Conservation (phyloP, 257 asterid species). For the Petrea volubilis region DNA sequence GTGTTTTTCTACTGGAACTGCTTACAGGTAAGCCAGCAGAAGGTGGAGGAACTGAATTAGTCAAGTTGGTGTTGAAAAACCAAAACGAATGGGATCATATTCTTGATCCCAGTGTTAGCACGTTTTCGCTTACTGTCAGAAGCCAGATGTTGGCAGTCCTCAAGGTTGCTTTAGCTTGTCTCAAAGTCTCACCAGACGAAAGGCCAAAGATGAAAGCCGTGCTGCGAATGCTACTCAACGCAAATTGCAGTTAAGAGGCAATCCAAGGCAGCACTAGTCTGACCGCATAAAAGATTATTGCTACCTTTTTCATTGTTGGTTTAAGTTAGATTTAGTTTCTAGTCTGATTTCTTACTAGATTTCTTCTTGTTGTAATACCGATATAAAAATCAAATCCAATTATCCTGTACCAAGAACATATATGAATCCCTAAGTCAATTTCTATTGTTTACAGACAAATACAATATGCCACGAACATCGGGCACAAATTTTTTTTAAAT, state of each 20-base stretch:
- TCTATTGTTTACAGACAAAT: too few relatives aligned
- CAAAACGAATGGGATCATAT: conserved; percentile 61
- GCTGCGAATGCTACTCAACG: conserved; percentile 73
- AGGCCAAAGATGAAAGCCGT: conserved; percentile 92
- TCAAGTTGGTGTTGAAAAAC: conserved; percentile 62
- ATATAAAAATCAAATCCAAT: too few relatives aligned
- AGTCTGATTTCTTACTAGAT: too few relatives aligned
- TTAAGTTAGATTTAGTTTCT: too few relatives aligned
- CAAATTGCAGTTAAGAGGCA: too few relatives aligned
- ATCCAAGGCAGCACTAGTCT: conserved; percentile 23
- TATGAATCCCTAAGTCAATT: too few relatives aligned
- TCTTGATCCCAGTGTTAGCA: conserved; percentile 64
- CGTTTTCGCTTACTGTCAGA: conserved; percentile 54
- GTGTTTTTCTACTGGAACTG: conserved; percentile 76
- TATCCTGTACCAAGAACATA: too few relatives aligned
- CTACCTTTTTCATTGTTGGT: too few relatives aligned
- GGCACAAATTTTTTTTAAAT: too few relatives aligned
- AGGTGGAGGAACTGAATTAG: conserved; percentile 75
- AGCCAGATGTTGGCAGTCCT: conserved; percentile 84
- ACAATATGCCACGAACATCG: too few relatives aligned
- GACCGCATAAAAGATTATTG: too few relatives aligned
- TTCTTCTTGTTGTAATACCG: too few relatives aligned
- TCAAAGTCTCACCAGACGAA: conserved; percentile 58
- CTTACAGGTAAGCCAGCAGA: conserved; percentile 87
- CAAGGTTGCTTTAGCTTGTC: conserved; percentile 77